Conservation (phyloP, 352 stramenopile genomes). For the Globisporangium okanoganense region DNA sequence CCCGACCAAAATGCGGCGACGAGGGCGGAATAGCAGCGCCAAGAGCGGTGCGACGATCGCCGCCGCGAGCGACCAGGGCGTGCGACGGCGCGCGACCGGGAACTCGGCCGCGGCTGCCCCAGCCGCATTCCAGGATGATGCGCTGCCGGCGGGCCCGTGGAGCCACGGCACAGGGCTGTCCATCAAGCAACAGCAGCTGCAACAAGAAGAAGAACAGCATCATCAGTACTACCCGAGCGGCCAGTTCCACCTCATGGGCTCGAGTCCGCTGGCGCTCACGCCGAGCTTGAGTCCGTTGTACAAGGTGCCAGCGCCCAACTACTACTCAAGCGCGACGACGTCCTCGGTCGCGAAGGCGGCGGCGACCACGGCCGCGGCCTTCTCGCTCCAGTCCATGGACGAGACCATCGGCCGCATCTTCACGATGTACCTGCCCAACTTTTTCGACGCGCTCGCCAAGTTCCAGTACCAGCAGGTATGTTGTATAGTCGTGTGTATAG, state of each 20-base stretch:
- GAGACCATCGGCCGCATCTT: conserved; percentile 46
- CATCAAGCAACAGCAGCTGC: conserved; percentile 1
- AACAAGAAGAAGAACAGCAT: background rate
- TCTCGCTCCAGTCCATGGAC: conserved; percentile 23
- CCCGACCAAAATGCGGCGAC: conserved; percentile 6
- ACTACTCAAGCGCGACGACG: conserved; percentile 10
- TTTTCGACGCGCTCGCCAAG: conserved; percentile 59
- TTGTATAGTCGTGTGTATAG: too few relatives aligned
- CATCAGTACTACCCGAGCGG: conserved; percentile 30
- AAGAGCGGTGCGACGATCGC: background rate
- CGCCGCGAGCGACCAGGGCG: conserved; percentile 11
- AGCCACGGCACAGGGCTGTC: conserved; percentile 12
- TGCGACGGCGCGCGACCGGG: background rate
- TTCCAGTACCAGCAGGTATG: conserved; percentile 67
- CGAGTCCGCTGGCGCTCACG: conserved; percentile 40
- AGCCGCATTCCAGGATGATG: background rate
- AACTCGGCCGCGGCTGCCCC: background rate
- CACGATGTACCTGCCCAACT: conserved; percentile 46
- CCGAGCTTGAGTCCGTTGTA: conserved; percentile 44
- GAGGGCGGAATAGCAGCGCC: background rate
- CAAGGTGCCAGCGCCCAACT: conserved; percentile 22
- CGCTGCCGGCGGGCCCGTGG: conserved; percentile 3
- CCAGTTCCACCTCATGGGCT: conserved; percentile 26
- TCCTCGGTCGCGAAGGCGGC: conserved; percentile 18
- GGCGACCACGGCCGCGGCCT: conserved; percentile 8